Evolutionary conservation across 331 rosid species (phyloP), one percentile per base, ranked within the genome.

Genomic region (Ulmus americana): DNA sequence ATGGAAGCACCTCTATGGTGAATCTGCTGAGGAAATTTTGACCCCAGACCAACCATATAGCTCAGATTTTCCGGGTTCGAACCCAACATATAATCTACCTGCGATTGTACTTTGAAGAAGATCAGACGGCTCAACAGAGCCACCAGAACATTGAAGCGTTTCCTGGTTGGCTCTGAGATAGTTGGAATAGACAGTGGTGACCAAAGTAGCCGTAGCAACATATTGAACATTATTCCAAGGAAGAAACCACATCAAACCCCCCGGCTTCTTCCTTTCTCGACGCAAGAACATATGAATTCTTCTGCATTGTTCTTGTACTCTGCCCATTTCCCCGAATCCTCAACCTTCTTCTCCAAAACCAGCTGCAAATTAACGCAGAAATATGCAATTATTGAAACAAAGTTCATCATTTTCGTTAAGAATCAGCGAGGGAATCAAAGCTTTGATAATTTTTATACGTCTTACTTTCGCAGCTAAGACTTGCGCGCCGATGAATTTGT

Each of bases 1-100:
- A 84, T 90, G 16, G 97, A 90, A 10, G 90, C 82, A 69, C 61
- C 95, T 73, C 95, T 86, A 15, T 87, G 97, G 69, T 87, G 95
- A 59, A 76, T 38, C 8, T 80, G 71, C 0, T 69, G 50, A 0
- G 91, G 90, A 45, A 71, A 86, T 0, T 70, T 83, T 45, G 82
- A 6, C 1, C 88, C 90, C 0, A 69, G 76, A 0, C 95, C 97
- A 4, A 90, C 83, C 97, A 90, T 85, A 86, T 83, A 87, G 65
- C 97, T 90, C 71, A 77, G 69, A 0, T 40, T 14, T 14, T 5
- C 59, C 0, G 90, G 92, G 59, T 90, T 90, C 0, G 78, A 58
- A 46, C 95, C 95, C 77, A 87, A 62, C 7, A 85, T 78, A 61
- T 81, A 87, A 6, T 87, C 85, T 35, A 78, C 83, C 65, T 79